Conservation (phyloP, 331 rosid genomes). For the Telfairia occidentalis region DNA sequence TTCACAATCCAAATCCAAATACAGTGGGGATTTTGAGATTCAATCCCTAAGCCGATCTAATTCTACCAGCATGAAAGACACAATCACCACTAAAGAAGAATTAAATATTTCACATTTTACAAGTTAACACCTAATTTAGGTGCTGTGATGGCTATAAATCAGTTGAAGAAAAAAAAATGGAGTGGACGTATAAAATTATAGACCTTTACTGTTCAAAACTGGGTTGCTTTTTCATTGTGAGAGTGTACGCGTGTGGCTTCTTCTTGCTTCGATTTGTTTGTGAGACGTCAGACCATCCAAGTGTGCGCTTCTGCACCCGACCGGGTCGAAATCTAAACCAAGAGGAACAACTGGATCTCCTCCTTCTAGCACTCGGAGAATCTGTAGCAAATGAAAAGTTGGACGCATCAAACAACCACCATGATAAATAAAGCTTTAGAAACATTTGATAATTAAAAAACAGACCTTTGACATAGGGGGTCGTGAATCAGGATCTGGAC, state of each 20-base stretch:
- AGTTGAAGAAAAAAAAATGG: background rate
- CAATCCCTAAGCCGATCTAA: background rate
- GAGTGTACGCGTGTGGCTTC: constrained; percentile 62
- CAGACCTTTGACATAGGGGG: constrained; percentile 84
- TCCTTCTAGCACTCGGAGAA: constrained; percentile 87
- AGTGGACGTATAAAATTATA: background rate
- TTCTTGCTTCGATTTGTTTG: constrained; percentile 29
- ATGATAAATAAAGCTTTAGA: background rate
- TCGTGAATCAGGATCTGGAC: constrained; percentile 65
- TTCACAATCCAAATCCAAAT: background rate
- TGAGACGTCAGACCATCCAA: constrained; percentile 42
- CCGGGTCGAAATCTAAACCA: constrained; percentile 50
- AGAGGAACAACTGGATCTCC: constrained; percentile 49
- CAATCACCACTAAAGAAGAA: background rate
- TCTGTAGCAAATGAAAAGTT: constrained; percentile 25
- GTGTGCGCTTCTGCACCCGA: constrained; percentile 68
- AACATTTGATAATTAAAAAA: background rate
- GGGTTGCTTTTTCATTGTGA: constrained; percentile 45
- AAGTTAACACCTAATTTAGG: background rate
- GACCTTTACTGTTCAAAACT: background rate
- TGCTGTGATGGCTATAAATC: background rate
- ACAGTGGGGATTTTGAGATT: background rate
- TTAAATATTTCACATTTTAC: background rate
- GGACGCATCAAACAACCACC: background rate
- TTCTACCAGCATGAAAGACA: background rate